A percentile compares a stretch with the other conserved stretches of the same genome.
Conservation (phyloP, 2,329 filamentous ascomycete genomes). For the Cryphonectria radicalis region DNA sequence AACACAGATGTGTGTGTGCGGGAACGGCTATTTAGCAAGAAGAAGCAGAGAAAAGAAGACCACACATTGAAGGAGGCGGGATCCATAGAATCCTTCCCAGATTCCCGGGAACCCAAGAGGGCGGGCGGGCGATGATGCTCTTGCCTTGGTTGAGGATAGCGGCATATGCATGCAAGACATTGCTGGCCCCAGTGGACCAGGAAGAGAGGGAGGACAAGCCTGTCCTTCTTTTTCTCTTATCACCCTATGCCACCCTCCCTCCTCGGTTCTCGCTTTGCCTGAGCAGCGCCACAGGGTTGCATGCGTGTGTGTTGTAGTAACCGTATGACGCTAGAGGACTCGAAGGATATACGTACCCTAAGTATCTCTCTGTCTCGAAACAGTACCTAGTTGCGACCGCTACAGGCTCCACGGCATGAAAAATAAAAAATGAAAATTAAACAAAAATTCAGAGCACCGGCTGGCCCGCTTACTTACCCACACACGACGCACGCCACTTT, state of each 20-base stretch:
- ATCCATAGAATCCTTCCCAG: constrained; percentile 28
- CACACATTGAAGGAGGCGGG: constrained; percentile 3
- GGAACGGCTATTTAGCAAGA: background rate
- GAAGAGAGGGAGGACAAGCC: background rate
- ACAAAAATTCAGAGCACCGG: background rate
- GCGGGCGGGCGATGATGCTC: background rate
- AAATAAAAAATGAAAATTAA: background rate
- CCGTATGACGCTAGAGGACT: background rate
- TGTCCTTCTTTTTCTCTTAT: background rate
- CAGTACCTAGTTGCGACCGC: background rate
- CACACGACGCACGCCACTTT: background rate
- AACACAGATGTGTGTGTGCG: background rate
- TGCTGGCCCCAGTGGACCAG: constrained; percentile 27
- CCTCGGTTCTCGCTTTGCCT: constrained; percentile 2
- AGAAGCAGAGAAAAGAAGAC: constrained; percentile 1
- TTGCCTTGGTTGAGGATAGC: constrained; percentile 10
- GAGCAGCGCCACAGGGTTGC: background rate
- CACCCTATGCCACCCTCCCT: background rate
- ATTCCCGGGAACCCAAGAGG: constrained; percentile 25
- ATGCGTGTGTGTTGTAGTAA: background rate
- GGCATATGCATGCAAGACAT: constrained; percentile 29
- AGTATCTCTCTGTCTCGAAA: background rate
- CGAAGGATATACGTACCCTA: background rate
- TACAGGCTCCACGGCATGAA: background rate
- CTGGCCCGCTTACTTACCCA: background rate